phyloP scores from a whole-genome alignment of 352 stramenopile species.

The Pythium periplocum region DNA sequence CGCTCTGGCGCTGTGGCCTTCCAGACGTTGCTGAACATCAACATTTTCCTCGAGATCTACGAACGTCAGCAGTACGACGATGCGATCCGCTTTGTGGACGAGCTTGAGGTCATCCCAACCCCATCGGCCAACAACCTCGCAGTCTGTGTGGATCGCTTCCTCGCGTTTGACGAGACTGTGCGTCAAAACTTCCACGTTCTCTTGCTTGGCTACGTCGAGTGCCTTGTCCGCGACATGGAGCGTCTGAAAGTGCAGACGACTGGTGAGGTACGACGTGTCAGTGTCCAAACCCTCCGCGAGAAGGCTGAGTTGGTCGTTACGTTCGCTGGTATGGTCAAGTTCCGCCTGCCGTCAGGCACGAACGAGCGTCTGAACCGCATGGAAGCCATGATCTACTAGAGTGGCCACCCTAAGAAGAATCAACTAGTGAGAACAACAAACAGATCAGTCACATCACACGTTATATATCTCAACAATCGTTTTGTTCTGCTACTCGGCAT shows the following conservation, averaged over 20 bases:
- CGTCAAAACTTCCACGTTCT: constrained; percentile 84
- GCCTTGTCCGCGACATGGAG: constrained; percentile 77
- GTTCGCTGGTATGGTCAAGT: constrained; percentile 88
- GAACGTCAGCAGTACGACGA: constrained; percentile 81
- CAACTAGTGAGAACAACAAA: too few species aligned
- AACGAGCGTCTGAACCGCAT: constrained; percentile 84
- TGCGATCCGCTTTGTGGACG: constrained; percentile 79
- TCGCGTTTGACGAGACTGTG: constrained; percentile 74
- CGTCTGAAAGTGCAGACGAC: constrained; percentile 64
- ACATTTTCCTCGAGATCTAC: constrained; percentile 82
- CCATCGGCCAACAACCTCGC: constrained; percentile 52
- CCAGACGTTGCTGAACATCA: constrained; percentile 83
- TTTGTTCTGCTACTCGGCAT: too few species aligned
- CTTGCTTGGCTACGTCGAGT: constrained; percentile 84
- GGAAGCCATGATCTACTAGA: constrained; percentile 86
- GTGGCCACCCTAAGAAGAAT: neutral
- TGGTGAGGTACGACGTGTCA: constrained; percentile 45
- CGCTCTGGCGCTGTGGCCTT: constrained; percentile 68
- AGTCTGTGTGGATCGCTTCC: constrained; percentile 78
- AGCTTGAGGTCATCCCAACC: constrained; percentile 65
- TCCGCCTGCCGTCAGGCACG: constrained; percentile 70
- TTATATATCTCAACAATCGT: too few species aligned
- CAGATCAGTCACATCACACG: too few species aligned
- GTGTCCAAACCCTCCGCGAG: constrained; percentile 44
- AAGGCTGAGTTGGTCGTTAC: constrained; percentile 83